These are phyloP conservation scores for Davidsoniella neocaledoniae DNA, from an alignment of 2,329 filamentous ascomycete species.

Conservation along the genomic window DNA sequence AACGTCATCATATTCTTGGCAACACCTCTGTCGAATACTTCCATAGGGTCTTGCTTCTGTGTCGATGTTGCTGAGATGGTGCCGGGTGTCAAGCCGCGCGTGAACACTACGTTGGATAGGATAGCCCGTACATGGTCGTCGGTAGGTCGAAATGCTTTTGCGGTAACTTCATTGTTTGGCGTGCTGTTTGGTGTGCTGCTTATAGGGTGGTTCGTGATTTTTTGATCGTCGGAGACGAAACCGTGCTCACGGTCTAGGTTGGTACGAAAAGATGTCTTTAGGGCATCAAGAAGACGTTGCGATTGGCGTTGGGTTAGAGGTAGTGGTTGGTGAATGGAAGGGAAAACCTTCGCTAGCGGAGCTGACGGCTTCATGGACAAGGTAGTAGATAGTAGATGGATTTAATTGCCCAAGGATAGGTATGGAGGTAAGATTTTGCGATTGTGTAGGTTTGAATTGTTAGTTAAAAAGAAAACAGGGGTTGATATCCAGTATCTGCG, in stretches of 20 bases:
- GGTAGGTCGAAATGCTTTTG: slow-evolving; percentile 19
- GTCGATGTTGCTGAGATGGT: slow-evolving; percentile 11
- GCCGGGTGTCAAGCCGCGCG: slow-evolving; percentile 18
- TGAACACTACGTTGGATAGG: slow-evolving; percentile 40
- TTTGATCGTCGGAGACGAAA: slow-evolving; percentile 20
- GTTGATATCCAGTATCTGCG: too few species aligned
- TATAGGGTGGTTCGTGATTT: background rate
- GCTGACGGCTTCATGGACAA: slow-evolving; percentile 6
- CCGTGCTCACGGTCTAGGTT: slow-evolving; percentile 43
- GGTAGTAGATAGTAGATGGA: background rate
- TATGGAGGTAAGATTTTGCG: background rate
- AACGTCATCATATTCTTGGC: slow-evolving; percentile 39
- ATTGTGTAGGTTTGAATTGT: too few species aligned
- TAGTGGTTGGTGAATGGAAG: slow-evolving; percentile 33
- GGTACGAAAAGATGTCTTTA: slow-evolving; percentile 40
- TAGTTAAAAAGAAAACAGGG: too few species aligned
- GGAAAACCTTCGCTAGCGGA: slow-evolving; percentile 20
- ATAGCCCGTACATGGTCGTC: slow-evolving; percentile 39
- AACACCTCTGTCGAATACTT: slow-evolving; percentile 39
- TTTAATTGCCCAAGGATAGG: background rate
- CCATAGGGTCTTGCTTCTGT: slow-evolving; percentile 28
- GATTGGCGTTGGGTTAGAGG: slow-evolving; percentile 33
- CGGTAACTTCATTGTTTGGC: slow-evolving; percentile 9
- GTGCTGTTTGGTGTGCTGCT: slow-evolving; percentile 5
- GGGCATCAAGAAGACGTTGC: slow-evolving; percentile 35